Evolutionary conservation across 805 yeast genomes (phyloP).

Genomic region (Candida suzukii): DNA sequence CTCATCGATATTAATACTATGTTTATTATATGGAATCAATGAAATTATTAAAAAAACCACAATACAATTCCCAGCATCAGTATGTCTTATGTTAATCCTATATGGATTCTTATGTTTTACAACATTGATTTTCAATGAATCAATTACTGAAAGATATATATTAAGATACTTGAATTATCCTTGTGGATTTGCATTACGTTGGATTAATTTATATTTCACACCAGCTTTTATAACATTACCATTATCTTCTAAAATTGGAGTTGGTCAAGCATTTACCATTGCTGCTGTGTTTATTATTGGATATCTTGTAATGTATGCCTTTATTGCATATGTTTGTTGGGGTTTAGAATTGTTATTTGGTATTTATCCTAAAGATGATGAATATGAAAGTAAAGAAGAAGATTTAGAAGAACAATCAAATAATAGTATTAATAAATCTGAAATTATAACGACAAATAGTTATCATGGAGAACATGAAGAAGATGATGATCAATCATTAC

Average conservation of each 20-base stretch:
- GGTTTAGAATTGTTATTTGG: conserved; percentile 30
- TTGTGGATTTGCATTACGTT: conserved; percentile 58
- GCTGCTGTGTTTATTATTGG: conserved; percentile 71
- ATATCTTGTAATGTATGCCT: conserved; percentile 42
- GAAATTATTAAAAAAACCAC: conserved; percentile 35
- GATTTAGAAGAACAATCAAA: conserved; percentile 1
- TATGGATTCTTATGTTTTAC: conserved; percentile 37
- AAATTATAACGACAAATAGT: background rate
- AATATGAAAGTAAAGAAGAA: conserved; percentile 10
- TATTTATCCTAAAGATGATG: conserved; percentile 15
- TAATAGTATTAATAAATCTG: background rate
- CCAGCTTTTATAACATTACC: conserved; percentile 74
- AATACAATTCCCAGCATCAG: conserved; percentile 63
- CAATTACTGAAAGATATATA: conserved; percentile 15
- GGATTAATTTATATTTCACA: conserved; percentile 76
- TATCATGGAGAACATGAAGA: background rate
- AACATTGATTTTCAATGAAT: conserved; percentile 30
- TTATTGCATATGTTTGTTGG: conserved; percentile 42
- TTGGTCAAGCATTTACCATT: conserved; percentile 63
- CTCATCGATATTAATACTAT: conserved; percentile 39
- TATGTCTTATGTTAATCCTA: conserved; percentile 58
- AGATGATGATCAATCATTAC: background rate
- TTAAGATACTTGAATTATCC: conserved; percentile 45
- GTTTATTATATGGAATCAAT: conserved; percentile 47
- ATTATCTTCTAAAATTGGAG: conserved; percentile 55